Evolutionary conservation across 2,329 filamentous ascomycete genomes (phyloP), one percentile per base, ranked within the genome.

Genomic region (Incumbomyces delicatus): DNA sequence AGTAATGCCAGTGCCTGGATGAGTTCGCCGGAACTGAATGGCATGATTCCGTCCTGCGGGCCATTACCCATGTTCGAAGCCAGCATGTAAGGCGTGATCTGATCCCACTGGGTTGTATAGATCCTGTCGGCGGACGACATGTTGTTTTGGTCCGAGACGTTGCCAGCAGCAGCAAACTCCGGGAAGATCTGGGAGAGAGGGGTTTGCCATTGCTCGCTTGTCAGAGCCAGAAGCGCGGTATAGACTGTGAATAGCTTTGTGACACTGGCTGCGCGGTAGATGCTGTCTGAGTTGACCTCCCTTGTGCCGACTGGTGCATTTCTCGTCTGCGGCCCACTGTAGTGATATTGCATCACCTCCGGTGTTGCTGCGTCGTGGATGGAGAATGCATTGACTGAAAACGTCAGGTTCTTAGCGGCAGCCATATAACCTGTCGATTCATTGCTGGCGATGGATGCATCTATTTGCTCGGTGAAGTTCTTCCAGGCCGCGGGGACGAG

Each of bases 31-130:
- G 22, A 4, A 27, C 22, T 8, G 5, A 4, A 27, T 27, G 22
- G 22, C 22, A 27, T 27, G 4, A 8, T 4, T 8, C 22, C 29
- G 6, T 16, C 27, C 10, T 14, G 12, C 10, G 31, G 29, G 17
- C 16, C 18, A 18, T 22, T 29, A 6, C n/a, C 31, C 7, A 74
- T 60, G 34, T 75, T 72, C 1, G 63, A 65, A 1, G 70, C 68
- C 6, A 76, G 56, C 13, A 68, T 63, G 2, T 63, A 64, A 6
- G 74, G 56, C 0, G 71, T 75, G 16, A 76, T 59, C 10, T 70
- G 65, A 22, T 73, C 65, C 72, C 73, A 77, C 33, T 65, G 57
- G 2, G 70, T 57, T 4, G 20, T 34, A 35, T 49, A 35, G 14
- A 44, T 14, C 17, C 20, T 34, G 8, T 33, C 14, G n/a, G n/a